phyloP scores from a whole-genome alignment of 129 eudicot genomes.

The Gnaphalium uliginosum region DNA sequence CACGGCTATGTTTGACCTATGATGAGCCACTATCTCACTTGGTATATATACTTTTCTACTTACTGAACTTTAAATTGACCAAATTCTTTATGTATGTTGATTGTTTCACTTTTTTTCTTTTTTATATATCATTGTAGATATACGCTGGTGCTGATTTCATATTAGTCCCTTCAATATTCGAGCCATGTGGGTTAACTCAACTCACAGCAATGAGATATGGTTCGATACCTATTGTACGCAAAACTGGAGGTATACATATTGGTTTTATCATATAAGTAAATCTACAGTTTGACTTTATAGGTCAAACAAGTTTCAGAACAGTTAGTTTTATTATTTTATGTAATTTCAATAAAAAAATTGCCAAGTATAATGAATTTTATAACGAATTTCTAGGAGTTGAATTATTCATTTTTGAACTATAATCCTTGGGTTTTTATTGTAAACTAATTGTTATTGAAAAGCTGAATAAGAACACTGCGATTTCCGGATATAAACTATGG shows the following conservation, averaged over 20 bases:
- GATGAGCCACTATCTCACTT: conserved; percentile 97
- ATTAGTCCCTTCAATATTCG: conserved; percentile 95
- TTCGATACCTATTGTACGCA: conserved; percentile 89
- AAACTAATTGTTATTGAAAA: not conserved
- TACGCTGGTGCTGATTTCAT: conserved; percentile 96
- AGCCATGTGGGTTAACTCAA: conserved; percentile 99
- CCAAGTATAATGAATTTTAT: not conserved
- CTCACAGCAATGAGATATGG: conserved; percentile 99
- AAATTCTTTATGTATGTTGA: not conserved
- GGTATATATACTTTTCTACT: conserved; percentile 49
- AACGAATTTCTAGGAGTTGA: not conserved
- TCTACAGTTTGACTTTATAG: too few relatives aligned
- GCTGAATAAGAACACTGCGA: not conserved
- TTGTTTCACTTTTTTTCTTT: conserved; percentile 12
- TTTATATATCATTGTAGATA: conserved; percentile 45
- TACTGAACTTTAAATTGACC: not conserved
- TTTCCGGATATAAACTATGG: not conserved
- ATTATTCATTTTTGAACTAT: not conserved
- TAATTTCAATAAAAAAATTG: not conserved
- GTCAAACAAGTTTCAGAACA: not conserved
- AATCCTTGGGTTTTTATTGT: not conserved
- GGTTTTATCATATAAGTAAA: not conserved
- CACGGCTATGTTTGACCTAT: conserved; percentile 88
- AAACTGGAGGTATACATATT: conserved; percentile 81
- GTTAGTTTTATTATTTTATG: not conserved